phyloP scores from a whole-genome alignment of 768 basidiomycete species.

The Tubosaeta sp. region DNA sequence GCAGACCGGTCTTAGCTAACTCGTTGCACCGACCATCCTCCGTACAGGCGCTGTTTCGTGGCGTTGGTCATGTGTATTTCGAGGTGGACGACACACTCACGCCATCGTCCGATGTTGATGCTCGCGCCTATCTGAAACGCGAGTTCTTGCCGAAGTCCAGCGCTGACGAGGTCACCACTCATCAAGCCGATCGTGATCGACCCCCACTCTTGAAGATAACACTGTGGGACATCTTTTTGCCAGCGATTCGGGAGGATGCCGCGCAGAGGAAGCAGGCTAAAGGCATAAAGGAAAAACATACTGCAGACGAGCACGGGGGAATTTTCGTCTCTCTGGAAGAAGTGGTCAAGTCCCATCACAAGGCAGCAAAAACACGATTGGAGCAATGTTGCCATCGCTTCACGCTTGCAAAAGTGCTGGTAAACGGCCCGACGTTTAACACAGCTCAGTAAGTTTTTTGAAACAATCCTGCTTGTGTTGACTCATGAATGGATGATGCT shows the following conservation, averaged over 20 bases:
- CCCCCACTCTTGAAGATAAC: conserved; percentile 3
- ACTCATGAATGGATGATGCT: too few species aligned
- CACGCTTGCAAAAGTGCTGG: not conserved
- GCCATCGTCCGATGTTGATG: not conserved
- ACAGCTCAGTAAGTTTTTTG: conserved; percentile 1
- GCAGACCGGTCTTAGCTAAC: not conserved
- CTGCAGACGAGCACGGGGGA: not conserved
- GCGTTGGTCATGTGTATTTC: not conserved
- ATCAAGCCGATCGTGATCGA: not conserved
- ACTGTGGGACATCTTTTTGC: not conserved
- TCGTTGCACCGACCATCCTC: not conserved
- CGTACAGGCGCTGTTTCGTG: conserved; percentile 8
- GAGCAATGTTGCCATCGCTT: not conserved
- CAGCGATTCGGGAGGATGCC: not conserved
- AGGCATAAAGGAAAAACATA: not conserved
- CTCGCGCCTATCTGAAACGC: not conserved
- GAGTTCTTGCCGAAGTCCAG: not conserved
- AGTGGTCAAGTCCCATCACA: not conserved
- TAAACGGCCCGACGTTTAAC: not conserved
- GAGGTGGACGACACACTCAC: not conserved
- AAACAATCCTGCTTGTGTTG: too few species aligned
- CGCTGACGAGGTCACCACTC: not conserved
- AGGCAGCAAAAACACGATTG: not conserved
- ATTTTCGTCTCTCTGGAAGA: not conserved
- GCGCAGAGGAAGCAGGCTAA: not conserved